Percentiles rank a stretch among this genome's conserved stretches.
Evolutionary conservation across 495 filamentous ascomycete genomes (phyloP).

Genomic region (Evernia prunastri): DNA sequence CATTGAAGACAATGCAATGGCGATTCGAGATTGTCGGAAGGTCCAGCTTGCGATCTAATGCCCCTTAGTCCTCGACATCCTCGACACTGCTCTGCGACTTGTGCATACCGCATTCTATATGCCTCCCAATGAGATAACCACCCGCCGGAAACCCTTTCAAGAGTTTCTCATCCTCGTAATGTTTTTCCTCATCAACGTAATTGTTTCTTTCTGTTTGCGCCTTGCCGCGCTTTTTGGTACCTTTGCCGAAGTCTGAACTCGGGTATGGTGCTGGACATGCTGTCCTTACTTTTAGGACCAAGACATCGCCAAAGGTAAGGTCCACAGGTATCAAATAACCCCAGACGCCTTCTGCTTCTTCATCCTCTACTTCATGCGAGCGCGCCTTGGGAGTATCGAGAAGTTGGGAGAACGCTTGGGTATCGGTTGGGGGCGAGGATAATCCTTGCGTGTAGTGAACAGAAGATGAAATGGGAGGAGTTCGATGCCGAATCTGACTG

Average conservation of each 20-base stretch:
- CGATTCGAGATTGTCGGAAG: conserved; percentile 88
- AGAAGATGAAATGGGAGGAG: conserved; percentile 48
- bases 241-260: conserved; percentile 25
- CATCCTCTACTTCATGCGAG: conserved; percentile 76
- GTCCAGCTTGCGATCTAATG: conserved; percentile 67
- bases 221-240: conserved; percentile 36
- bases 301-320: conserved; percentile 55
- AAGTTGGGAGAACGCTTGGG: conserved; percentile 70
- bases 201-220: conserved; percentile 27
- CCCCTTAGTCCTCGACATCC: conserved; percentile 22
- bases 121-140: conserved; percentile 89
- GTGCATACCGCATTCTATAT: conserved; percentile 84
- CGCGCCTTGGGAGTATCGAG: conserved; percentile 65
- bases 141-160: conserved; percentile 50
- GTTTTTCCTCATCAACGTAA: conserved; percentile 48
- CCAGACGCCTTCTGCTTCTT: conserved; percentile 88
- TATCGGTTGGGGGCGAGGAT: conserved; percentile 60
- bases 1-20: conserved; percentile 84
- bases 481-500: conserved; percentile 47
- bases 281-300: conserved; percentile 65
- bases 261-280: conserved; percentile 51
- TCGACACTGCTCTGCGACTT: background rate
- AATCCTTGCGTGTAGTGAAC: conserved; percentile 58
- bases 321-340: conserved; percentile 85
- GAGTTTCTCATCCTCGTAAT: conserved; percentile 43